Evolutionary conservation across 805 yeast genomes (phyloP).

Genomic region (Wickerhamomyces alni): DNA sequence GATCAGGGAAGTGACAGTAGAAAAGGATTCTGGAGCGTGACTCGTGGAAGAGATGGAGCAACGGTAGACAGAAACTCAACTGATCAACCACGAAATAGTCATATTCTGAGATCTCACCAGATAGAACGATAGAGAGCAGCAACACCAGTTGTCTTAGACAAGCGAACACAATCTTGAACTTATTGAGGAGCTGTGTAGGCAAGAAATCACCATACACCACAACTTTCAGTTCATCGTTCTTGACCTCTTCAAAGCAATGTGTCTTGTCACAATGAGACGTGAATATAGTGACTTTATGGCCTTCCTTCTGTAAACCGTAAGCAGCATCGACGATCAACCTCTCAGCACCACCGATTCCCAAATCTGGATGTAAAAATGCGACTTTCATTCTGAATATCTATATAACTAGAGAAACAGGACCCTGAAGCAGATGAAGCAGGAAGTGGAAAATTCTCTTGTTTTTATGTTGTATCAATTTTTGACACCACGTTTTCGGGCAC

Average conservation of each 20-base stretch:
- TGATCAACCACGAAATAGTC: constrained; percentile 87
- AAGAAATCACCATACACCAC: constrained; percentile 76
- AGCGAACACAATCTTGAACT: constrained; percentile 76
- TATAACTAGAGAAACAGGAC: too few relatives aligned
- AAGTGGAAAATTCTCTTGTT: neutral
- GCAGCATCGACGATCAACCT: constrained; percentile 96
- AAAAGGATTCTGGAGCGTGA: constrained; percentile 53
- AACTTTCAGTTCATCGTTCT: constrained; percentile 51
- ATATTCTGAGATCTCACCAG: constrained; percentile 41
- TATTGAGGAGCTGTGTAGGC: constrained; percentile 65
- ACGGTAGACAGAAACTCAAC: constrained; percentile 75
- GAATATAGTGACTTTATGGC: constrained; percentile 60
- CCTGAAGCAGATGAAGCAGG: too few relatives aligned
- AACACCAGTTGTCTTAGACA: constrained; percentile 75
- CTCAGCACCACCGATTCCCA: constrained; percentile 98
- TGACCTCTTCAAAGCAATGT: constrained; percentile 91
- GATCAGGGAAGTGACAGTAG: constrained; percentile 97
- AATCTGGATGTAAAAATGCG: constrained; percentile 91
- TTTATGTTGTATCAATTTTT: neutral
- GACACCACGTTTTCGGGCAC: neutral
- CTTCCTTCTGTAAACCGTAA: constrained; percentile 65
- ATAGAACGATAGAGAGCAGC: constrained; percentile 36
- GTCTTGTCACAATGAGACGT: constrained; percentile 86
- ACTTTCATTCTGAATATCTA: constrained; percentile 35
- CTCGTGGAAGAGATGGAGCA: constrained; percentile 44